Percentiles rank a stretch among this genome's conserved stretches.
phyloP scores from a whole-genome alignment of 306 rosid species.

The Vigna reflexopilosa region DNA sequence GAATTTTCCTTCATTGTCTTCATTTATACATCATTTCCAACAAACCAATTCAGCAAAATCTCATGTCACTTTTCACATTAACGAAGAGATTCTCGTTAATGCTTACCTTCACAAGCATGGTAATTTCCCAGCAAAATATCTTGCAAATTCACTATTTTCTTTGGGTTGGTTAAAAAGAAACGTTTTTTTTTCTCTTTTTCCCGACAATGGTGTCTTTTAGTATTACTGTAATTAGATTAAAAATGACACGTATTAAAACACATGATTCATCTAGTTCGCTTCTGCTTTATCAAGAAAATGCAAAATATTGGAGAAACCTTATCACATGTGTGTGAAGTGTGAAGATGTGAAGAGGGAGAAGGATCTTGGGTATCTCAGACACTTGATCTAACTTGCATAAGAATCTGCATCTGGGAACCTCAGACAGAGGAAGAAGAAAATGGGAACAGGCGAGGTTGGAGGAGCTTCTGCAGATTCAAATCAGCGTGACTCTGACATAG shows the following conservation, averaged over 20 bases:
- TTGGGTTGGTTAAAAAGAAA: no score
- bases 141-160: no score
- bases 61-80: neutral
- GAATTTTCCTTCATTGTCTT: neutral
- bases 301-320: neutral
- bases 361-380: neutral
- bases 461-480: conserved; percentile 40
- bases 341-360: neutral
- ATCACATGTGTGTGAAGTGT: neutral
- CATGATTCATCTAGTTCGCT: neutral
- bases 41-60: neutral
- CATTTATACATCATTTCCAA: neutral
- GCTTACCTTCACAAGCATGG: no score
- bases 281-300: neutral
- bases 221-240: neutral
- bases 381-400: neutral
- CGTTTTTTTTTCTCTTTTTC: no score
- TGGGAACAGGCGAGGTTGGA: conserved; percentile 41
- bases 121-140: no score
- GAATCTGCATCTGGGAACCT: conserved; percentile 11
- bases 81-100: neutral
- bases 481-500: conserved; percentile 44
- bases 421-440: neutral
- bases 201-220: no score
- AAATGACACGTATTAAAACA: neutral